phyloP scores from a whole-genome alignment of 1,284 basidiomycete species.

The Hymenochaete sp. region DNA sequence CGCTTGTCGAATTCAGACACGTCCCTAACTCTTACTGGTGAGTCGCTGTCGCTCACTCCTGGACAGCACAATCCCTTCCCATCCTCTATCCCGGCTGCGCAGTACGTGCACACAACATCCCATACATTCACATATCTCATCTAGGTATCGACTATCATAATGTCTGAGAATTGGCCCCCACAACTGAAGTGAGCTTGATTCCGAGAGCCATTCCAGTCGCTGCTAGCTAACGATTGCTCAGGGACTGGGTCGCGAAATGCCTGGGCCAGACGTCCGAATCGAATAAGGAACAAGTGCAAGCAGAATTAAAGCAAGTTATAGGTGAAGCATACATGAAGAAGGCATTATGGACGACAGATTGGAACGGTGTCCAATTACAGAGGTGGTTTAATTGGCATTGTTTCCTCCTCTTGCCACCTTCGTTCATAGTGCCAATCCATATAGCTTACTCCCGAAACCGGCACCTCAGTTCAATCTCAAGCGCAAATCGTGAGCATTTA shows the following conservation, averaged over 20 bases:
- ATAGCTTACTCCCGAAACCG: constrained; percentile 60
- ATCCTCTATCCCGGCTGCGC: no score
- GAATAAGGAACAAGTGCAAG: constrained; percentile 66
- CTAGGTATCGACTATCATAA: no score
- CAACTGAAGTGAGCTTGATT: constrained; percentile 43
- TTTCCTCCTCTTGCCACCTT: neutral
- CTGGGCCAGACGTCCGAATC: constrained; percentile 72
- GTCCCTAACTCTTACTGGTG: no score
- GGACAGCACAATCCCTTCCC: no score
- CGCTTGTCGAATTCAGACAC: no score
- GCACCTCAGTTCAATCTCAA: constrained; percentile 45
- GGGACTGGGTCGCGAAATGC: constrained; percentile 81
- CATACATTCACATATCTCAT: no score
- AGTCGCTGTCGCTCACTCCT: no score
- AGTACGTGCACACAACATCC: no score
- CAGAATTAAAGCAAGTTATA: constrained; percentile 82
- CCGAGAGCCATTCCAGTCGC: neutral
- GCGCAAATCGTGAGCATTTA: constrained; percentile 52
- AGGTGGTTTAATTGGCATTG: constrained; percentile 37
- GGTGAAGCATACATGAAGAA: constrained; percentile 71
- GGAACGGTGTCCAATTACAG: constrained; percentile 73
- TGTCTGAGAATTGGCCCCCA: constrained; percentile 55
- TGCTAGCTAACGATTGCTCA: constrained; percentile 25
- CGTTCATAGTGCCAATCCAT: constrained; percentile 17
- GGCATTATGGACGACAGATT: constrained; percentile 83